A percentile compares a stretch with the other conserved stretches of the same genome.
phyloP scores from a whole-genome alignment of 1,139 yeast species.

The Debaryomyces fabryi region DNA sequence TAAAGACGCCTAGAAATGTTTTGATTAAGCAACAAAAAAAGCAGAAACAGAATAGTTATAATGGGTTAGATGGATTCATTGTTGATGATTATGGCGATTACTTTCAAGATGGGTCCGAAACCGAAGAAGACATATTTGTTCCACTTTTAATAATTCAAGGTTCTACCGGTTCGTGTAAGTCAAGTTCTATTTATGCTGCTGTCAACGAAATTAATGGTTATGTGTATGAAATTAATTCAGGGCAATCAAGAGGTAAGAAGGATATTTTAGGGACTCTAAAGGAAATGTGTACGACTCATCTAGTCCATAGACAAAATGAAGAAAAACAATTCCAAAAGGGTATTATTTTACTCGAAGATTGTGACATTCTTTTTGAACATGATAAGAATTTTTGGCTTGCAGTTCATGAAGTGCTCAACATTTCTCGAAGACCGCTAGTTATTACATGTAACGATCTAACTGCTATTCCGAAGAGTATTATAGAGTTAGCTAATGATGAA shows the following conservation, averaged over 20 bases:
- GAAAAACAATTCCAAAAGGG: constrained; percentile 57
- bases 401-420: constrained; percentile 61
- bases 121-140: constrained; percentile 46
- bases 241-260: constrained; percentile 70
- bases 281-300: constrained; percentile 83
- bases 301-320: constrained; percentile 57
- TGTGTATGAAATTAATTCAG: constrained; percentile 80
- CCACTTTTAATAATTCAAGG: constrained; percentile 76
- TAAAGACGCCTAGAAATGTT: constrained; percentile 34
- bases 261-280: constrained; percentile 67
- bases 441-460: constrained; percentile 66
- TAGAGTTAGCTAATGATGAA: constrained; percentile 49
- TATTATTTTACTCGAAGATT: constrained; percentile 80
- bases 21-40: constrained; percentile 28
- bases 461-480: constrained; percentile 56
- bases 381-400: constrained; percentile 83
- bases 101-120: constrained; percentile 19
- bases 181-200: constrained; percentile 71
- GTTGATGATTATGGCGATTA: constrained; percentile 29
- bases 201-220: constrained; percentile 67
- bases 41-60: constrained; percentile 26
- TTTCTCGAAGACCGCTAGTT: constrained; percentile 78
- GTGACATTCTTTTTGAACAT: constrained; percentile 77
- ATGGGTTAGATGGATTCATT: constrained; percentile 27
- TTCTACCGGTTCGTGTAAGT: constrained; percentile 75